Conservation (phyloP, 768 basidiomycete genomes). For the Ephemerocybe angulata region DNA sequence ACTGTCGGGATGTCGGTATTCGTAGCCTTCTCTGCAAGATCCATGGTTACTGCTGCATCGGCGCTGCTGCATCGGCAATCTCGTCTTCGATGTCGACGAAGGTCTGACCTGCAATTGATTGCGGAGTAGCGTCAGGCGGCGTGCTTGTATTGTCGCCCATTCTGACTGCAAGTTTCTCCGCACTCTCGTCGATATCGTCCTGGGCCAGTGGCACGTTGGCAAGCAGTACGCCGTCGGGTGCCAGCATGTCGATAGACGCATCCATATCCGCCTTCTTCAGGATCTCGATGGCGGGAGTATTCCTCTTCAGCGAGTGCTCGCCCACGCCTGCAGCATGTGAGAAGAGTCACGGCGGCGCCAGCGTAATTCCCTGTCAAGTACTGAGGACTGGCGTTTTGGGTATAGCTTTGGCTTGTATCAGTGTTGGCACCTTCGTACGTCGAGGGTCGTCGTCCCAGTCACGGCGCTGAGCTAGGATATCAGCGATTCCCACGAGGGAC, state of each 20-base stretch:
- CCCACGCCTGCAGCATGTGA: slow-evolving; percentile 29
- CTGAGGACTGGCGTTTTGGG: slow-evolving; percentile 21
- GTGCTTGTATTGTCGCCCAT: no score
- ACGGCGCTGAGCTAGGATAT: slow-evolving; percentile 30
- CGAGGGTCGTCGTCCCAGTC: slow-evolving; percentile 34
- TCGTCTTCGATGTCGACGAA: not conserved
- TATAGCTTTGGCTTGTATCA: slow-evolving; percentile 16
- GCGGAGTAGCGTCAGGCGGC: not conserved
- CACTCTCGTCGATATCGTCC: not conserved
- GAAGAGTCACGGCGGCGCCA: slow-evolving; percentile 20
- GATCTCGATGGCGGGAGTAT: not conserved
- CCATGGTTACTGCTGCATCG: not conserved
- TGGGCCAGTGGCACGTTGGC: not conserved
- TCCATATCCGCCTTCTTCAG: not conserved
- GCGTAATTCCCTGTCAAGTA: slow-evolving; percentile 21
- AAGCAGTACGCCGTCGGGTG: not conserved
- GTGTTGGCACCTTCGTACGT: slow-evolving; percentile 23
- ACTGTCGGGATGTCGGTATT: not conserved
- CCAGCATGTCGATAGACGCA: not conserved
- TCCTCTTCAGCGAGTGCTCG: not conserved
- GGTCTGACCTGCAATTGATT: not conserved
- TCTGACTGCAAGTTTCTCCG: no score
- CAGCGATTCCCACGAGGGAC: slow-evolving; percentile 24
- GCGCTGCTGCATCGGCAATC: no score
- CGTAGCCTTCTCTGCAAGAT: not conserved